These are phyloP conservation scores for Vitis labrusca DNA, from an alignment of 164 flowering plant genomes.

Conservation along the genomic window DNA sequence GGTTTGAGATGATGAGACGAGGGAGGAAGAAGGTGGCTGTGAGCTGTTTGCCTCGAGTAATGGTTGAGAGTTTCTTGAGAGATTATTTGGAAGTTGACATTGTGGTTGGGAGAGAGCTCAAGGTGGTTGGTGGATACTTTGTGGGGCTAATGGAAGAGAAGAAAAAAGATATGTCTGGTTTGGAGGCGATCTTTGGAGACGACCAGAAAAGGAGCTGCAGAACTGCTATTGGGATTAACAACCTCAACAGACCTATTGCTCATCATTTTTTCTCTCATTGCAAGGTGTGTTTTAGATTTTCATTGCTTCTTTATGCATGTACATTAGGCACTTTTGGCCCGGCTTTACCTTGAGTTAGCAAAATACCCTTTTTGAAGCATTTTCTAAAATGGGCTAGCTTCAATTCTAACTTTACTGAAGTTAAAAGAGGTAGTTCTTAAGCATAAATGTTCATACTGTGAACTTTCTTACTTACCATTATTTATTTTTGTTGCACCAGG, in stretches of 20 bases:
- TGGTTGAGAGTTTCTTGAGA: conserved; percentile 49
- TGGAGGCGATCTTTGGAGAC: conserved; percentile 11
- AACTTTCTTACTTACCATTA: too few species aligned
- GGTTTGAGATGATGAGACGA: conserved; percentile 33
- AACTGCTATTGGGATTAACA: conserved; percentile 29
- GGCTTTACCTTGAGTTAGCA: too few species aligned
- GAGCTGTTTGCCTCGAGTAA: conserved; percentile 37
- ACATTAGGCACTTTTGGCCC: too few species aligned
- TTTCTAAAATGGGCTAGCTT: too few species aligned
- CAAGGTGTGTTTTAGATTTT: conserved; percentile 25
- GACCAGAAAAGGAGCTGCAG: background rate
- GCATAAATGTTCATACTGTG: background rate
- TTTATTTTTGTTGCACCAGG: conserved; percentile 25
- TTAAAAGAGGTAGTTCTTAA: too few species aligned
- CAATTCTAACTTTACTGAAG: too few species aligned
- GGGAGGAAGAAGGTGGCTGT: conserved; percentile 33
- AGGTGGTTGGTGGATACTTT: conserved; percentile 36
- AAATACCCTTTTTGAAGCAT: background rate
- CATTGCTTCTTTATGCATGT: too few species aligned
- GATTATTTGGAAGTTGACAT: conserved; percentile 43
- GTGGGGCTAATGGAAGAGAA: conserved; percentile 46
- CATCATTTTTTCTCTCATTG: conserved; percentile 36
- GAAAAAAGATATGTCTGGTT: background rate
- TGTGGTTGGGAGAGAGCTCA: conserved; percentile 44
- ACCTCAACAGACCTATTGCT: conserved; percentile 16